phyloP scores from a whole-genome alignment of 1,284 basidiomycete genomes.

The Heimioporus punctisporus region DNA sequence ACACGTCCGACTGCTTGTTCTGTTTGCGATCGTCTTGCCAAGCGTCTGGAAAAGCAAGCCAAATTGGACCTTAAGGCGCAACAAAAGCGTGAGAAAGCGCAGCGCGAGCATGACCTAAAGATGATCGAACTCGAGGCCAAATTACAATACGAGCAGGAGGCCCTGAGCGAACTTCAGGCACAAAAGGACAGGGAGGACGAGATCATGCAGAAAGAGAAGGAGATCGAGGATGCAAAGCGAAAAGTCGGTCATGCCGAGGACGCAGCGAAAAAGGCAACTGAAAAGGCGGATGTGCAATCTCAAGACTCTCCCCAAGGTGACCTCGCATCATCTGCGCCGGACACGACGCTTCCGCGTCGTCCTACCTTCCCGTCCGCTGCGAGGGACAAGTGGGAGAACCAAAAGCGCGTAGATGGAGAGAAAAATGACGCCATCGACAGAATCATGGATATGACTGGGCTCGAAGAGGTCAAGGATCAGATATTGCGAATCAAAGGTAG shows the following conservation, averaged over 20 bases:
- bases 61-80: constrained; percentile 32
- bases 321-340: not conserved
- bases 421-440: constrained; percentile 48
- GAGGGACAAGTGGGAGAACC: constrained; percentile 48
- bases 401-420: constrained; percentile 49
- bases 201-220: constrained; percentile 34
- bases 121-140: constrained; percentile 37
- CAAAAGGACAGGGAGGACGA: constrained; percentile 31
- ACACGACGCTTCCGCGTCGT: constrained; percentile 10
- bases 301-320: not conserved
- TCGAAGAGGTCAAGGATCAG: constrained; percentile 56
- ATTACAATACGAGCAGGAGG: constrained; percentile 29
- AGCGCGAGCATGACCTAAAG: constrained; percentile 31
- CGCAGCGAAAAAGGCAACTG: constrained; percentile 15
- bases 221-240: constrained; percentile 29
- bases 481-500: constrained; percentile 52
- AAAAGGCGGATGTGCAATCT: constrained; percentile 2
- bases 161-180: constrained; percentile 28
- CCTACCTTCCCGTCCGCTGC: constrained; percentile 34
- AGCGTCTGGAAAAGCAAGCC: constrained; percentile 35
- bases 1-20: constrained; percentile 32
- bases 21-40: constrained; percentile 32
- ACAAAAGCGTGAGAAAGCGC: constrained; percentile 34
- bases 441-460: constrained; percentile 60
- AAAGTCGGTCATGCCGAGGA: constrained; percentile 11